Evolutionary conservation across 768 basidiomycete genomes (phyloP), one percentile per base, ranked within the genome.

Genomic region (Boletus bicolor): DNA sequence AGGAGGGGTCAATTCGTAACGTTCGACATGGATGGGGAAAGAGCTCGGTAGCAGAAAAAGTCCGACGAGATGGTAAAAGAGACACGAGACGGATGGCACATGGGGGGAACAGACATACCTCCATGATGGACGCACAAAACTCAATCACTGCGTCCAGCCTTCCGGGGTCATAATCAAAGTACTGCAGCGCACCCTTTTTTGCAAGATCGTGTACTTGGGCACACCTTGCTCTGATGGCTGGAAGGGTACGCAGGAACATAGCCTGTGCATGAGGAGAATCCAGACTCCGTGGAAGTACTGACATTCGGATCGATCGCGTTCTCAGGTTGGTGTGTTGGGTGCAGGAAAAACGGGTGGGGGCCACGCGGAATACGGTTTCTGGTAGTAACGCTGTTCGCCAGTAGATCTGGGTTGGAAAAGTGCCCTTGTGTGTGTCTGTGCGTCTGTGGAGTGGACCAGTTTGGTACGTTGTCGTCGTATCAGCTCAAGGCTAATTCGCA

Each of bases 221-320:
- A 71, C 93, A 98, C 42, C 92, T 81, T 63, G 94, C 87, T 44
- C 96, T 83, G 63, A 98, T 93, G n/a, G 93, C 83, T 15, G 91
- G 89, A 4, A 97, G 79, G 0, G 91, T 93, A 34, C 88, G 86
- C 43, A 97, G 82, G 66, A 94, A 95, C 6, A 73, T 75, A 26
- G 85, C 83, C 38, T 58, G 64, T 39, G 44, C 59, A 48, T 44
- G 60, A 44, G 63, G 54, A 35, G 60, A 54, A 44, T 64, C 49
- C 28, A 34, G 37, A 41, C 38, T 54, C 41, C 36, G 51, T 38
- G 41, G 35, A 32, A 62, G 50, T 36, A 59, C 51, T 51, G 39
- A 43, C 47, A 43, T 44, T 28, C 6, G n/a, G 43, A 45, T 54
- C 47, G 50, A 55, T 49, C 39, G 47, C 8, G 49, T 47, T 44